These are phyloP conservation scores for Aspergillus melleus DNA, from an alignment of 2,329 filamentous ascomycete genomes.

Conservation along the genomic window DNA sequence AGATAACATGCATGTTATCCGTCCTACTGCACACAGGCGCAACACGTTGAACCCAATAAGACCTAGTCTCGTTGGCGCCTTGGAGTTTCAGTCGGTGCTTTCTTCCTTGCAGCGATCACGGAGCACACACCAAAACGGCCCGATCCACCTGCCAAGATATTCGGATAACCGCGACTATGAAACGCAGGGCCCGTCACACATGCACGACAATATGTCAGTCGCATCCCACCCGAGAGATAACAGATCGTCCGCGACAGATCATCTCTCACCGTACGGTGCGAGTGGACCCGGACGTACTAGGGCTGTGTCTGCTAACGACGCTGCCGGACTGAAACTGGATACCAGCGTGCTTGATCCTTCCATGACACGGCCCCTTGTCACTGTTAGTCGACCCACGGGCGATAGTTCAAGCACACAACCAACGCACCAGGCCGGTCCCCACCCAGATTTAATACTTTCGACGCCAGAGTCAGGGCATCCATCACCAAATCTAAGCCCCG, in stretches of 20 bases:
- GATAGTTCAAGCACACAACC: conserved; percentile 22
- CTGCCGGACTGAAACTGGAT: conserved; percentile 48
- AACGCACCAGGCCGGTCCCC: conserved; percentile 23
- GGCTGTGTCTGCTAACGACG: conserved; percentile 63
- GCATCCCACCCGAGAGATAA: conserved; percentile 46
- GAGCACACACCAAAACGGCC: conserved; percentile 66
- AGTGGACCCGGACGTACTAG: conserved; percentile 39
- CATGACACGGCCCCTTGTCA: conserved; percentile 30
- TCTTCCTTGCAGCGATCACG: conserved; percentile 82
- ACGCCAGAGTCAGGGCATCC: conserved; percentile 32
- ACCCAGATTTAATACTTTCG: conserved; percentile 31
- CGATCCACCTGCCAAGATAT: conserved; percentile 68
- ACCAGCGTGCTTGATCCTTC: conserved; percentile 31
- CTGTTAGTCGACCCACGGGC: conserved; percentile 42
- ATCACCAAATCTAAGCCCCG: conserved; percentile 37
- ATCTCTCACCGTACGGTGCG: conserved; percentile 26
- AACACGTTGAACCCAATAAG: conserved; percentile 81
- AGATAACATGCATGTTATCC: conserved; percentile 86
- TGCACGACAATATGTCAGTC: conserved; percentile 49
- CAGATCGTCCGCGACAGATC: conserved; percentile 23
- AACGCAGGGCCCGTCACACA: conserved; percentile 41
- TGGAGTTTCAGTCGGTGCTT: conserved; percentile 90
- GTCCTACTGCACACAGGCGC: conserved; percentile 67
- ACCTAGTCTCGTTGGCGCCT: conserved; percentile 85
- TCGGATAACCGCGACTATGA: conserved; percentile 61